Conservation (phyloP, 1,139 yeast species). For the Debaryomyces psychrophilus region DNA sequence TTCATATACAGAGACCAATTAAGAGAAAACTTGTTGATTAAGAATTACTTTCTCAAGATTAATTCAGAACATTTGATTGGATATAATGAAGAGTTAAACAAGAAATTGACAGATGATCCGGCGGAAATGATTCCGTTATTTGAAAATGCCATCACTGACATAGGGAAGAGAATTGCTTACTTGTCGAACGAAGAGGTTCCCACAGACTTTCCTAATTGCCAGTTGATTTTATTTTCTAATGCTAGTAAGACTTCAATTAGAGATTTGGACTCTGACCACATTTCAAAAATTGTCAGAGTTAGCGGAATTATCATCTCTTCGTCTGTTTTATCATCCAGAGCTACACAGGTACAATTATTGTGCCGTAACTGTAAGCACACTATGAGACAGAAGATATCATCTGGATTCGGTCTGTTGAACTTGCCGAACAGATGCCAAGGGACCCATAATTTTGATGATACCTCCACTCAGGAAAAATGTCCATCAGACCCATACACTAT, state of each 20-base stretch:
- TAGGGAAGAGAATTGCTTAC: conserved; percentile 79
- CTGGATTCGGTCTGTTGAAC: conserved; percentile 79
- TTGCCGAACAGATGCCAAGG: conserved; percentile 80
- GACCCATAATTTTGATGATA: conserved; percentile 51
- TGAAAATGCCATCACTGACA: conserved; percentile 87
- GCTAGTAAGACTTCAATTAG: conserved; percentile 77
- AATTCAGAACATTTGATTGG: conserved; percentile 85
- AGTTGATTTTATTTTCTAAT: conserved; percentile 73
- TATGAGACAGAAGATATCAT: conserved; percentile 61
- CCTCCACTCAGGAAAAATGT: conserved; percentile 63
- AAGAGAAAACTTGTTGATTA: conserved; percentile 80
- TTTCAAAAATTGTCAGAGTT: conserved; percentile 85
- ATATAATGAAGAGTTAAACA: conserved; percentile 86
- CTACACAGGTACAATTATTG: conserved; percentile 80
- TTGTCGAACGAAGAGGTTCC: conserved; percentile 60
- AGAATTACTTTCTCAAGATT: conserved; percentile 72
- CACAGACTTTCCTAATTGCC: conserved; percentile 74
- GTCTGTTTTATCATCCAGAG: conserved; percentile 85
- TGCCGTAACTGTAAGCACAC: conserved; percentile 90
- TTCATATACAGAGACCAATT: conserved; percentile 91
- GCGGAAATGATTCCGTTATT: conserved; percentile 86
- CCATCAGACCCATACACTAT: conserved; percentile 92
- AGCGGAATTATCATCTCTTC: conserved; percentile 95
- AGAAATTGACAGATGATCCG: conserved; percentile 83
- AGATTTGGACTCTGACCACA: conserved; percentile 82